These are phyloP conservation scores for Kodamaea sagamina DNA, from an alignment of 805 yeast species.

Conservation along the genomic window DNA sequence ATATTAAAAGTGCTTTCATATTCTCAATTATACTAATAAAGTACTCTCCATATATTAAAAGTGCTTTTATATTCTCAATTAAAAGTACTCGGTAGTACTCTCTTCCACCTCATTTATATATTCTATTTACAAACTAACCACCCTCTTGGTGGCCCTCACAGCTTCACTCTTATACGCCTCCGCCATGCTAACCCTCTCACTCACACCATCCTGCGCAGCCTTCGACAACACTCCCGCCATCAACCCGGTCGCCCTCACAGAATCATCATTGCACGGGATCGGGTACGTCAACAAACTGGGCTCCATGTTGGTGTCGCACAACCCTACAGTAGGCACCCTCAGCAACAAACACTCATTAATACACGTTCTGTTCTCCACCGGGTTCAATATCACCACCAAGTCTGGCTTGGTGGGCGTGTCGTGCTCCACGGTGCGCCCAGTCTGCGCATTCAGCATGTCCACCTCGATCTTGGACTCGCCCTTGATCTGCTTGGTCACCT, in stretches of 20 bases:
- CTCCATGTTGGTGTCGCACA: conserved; percentile 92
- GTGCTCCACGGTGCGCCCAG: conserved; percentile 58
- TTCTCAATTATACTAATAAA: too few species aligned
- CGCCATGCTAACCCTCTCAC: conserved; percentile 47
- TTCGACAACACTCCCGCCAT: conserved; percentile 80
- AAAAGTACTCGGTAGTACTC: too few species aligned
- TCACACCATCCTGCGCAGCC: conserved; percentile 80
- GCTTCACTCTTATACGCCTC: conserved; percentile 13
- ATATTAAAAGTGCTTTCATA: too few species aligned
- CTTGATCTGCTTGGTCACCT: conserved; percentile 56
- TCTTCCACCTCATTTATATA: not conserved
- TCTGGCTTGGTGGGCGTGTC: conserved; percentile 78
- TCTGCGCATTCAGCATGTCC: conserved; percentile 68
- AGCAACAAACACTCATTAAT: conserved; percentile 77
- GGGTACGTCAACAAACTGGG: conserved; percentile 90
- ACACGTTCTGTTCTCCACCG: conserved; percentile 80
- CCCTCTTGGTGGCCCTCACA: not conserved
- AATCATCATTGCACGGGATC: conserved; percentile 94
- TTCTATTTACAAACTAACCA: conserved; percentile 5
- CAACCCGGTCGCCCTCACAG: conserved; percentile 75
- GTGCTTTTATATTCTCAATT: too few species aligned
- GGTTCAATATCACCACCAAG: conserved; percentile 81
- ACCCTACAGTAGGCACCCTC: conserved; percentile 89
- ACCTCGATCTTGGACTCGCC: conserved; percentile 51
- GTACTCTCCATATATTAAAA: too few species aligned